phyloP scores from a whole-genome alignment of 176 grass and related monocot species.

The Musa itinerans region DNA sequence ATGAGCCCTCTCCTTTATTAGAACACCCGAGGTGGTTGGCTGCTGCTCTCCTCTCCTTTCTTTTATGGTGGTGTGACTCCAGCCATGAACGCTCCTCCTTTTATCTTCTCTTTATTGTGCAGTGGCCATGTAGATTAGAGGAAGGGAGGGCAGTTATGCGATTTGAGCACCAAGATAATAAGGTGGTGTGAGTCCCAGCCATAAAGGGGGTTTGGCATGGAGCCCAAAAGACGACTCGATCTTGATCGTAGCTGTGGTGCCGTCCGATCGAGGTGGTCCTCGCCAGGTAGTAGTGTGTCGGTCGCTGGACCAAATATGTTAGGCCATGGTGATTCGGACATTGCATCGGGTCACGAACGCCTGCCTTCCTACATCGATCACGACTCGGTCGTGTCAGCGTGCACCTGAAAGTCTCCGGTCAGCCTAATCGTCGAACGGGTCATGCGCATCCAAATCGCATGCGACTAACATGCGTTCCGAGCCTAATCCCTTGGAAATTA shows the following conservation, averaged over 20 bases:
- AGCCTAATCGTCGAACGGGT: too few species aligned
- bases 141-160: not conserved
- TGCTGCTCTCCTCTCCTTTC: not conserved
- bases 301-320: conserved; percentile 6
- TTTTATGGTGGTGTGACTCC: not conserved
- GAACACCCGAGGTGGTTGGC: not conserved
- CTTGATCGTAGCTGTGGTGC: conserved; percentile 4
- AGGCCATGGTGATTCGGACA: too few species aligned
- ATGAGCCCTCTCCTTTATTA: conserved; percentile 27
- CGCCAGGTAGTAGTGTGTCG: conserved; percentile 44
- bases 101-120: too few species aligned
- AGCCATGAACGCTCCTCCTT: too few species aligned
- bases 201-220: conserved; percentile 19
- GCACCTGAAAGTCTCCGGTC: too few species aligned
- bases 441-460: too few species aligned
- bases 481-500: too few species aligned
- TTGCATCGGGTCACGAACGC: conserved; percentile 23
- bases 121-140: too few species aligned
- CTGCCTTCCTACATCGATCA: not conserved
- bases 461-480: too few species aligned
- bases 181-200: conserved; percentile 36
- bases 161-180: conserved; percentile 35
- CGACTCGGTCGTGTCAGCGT: too few species aligned
- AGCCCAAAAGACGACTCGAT: conserved; percentile 29
- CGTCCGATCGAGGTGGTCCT: conserved; percentile 29